Conservation (phyloP, 2,329 filamentous ascomycete genomes). For the Phialophora expanda region DNA sequence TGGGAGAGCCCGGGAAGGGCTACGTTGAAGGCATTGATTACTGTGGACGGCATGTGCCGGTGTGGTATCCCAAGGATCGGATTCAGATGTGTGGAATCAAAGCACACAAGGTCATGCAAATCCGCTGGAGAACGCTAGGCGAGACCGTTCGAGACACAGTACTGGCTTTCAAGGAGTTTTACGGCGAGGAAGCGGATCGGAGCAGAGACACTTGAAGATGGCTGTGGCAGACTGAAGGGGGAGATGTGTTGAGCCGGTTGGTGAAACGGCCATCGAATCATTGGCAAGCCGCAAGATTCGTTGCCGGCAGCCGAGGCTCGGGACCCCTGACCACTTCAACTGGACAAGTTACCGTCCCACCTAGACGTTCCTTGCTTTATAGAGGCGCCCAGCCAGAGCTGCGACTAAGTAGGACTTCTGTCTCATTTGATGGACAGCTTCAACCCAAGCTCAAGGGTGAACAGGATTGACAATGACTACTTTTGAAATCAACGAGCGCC, state of each 20-base stretch:
- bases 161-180: background rate
- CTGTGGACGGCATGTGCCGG: background rate
- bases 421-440: background rate
- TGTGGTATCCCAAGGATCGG: background rate
- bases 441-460: background rate
- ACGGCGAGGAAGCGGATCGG: background rate
- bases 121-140: background rate
- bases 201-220: background rate
- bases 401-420: background rate
- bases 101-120: slow-evolving; percentile 1
- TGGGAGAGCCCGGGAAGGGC: background rate
- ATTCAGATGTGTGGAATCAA: background rate
- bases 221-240: background rate
- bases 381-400: background rate
- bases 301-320: background rate
- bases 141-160: background rate
- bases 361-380: background rate
- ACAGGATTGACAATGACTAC: background rate
- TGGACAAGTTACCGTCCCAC: no score
- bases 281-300: no score
- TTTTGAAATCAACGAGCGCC: background rate
- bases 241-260: background rate
- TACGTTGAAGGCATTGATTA: background rate
- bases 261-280: background rate
- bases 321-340: no score